phyloP scores from a whole-genome alignment of 108 stramenopile genomes.

The Aureococcus anophagefferens region DNA sequence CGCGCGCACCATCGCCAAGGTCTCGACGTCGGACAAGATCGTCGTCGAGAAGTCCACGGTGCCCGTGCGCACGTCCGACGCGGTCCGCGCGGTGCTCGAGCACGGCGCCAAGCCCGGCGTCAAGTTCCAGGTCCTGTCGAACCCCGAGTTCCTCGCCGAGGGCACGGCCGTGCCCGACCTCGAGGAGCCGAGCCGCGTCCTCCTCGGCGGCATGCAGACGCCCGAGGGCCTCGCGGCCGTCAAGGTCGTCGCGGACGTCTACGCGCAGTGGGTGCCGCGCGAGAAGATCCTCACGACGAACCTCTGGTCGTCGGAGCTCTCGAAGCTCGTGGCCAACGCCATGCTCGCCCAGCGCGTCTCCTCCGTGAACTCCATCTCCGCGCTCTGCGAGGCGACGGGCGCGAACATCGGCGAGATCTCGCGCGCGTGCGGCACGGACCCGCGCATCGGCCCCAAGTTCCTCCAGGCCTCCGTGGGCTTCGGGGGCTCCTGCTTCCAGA shows the following conservation, averaged over 20 bases:
- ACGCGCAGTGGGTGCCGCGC: conserved; percentile 89
- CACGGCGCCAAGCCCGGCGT: conserved; percentile 75
- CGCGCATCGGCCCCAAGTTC: conserved; percentile 92
- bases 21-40: conserved; percentile 77
- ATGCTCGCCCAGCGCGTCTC: conserved; percentile 97
- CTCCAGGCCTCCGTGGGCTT: conserved; percentile 94
- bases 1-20: conserved; percentile 93
- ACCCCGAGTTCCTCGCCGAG: conserved; percentile 99
- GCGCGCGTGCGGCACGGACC: conserved; percentile 92
- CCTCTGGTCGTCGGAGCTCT: conserved; percentile 95
- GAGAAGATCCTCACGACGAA: conserved; percentile 93
- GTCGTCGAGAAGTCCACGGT: conserved; percentile 99
- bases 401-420: conserved; percentile 92
- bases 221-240: conserved; percentile 72
- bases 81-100: conserved; percentile 81
- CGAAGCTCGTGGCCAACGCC: conserved; percentile 98
- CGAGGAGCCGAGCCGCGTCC: conserved; percentile 82
- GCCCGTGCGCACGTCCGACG: conserved; percentile 94
- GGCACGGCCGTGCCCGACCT: conserved; percentile 95
- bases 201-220: conserved; percentile 93
- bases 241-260: conserved; percentile 62
- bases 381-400: conserved; percentile 96
- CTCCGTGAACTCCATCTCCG: conserved; percentile 98
- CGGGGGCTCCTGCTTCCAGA: conserved; percentile 99
- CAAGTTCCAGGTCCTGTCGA: conserved; percentile 88